Evolutionary conservation across 371 early-diverging fungal species (phyloP).

Genomic region (Coemansia sp.): DNA sequence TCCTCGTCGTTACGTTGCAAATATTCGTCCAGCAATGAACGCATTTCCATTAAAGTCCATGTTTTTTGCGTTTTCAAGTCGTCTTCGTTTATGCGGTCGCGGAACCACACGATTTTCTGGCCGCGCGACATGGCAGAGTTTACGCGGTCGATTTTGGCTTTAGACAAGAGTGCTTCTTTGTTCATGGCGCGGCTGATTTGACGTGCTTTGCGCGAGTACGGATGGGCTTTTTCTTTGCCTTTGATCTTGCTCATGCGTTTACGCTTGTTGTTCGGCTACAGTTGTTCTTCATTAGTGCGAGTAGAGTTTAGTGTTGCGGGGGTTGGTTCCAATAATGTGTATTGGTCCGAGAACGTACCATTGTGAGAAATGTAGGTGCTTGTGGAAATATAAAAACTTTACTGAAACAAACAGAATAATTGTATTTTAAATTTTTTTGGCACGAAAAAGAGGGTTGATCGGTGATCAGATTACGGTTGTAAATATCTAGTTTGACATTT

Average conservation of each 20-base stretch:
- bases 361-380: too few relatives aligned
- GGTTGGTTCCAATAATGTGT: too few relatives aligned
- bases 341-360: too few relatives aligned
- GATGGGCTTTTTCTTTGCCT: conserved; percentile 62
- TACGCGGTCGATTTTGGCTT: conserved; percentile 45
- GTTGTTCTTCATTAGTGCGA: too few relatives aligned
- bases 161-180: conserved; percentile 50
- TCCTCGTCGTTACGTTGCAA: conserved; percentile 58
- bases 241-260: conserved; percentile 56
- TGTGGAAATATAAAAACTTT: too few relatives aligned
- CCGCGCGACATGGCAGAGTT: conserved; percentile 37
- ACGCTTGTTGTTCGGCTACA: conserved; percentile 63
- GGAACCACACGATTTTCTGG: conserved; percentile 59
- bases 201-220: conserved; percentile 63
- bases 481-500: too few relatives aligned
- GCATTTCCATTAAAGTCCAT: conserved; percentile 50
- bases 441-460: too few relatives aligned
- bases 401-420: too few relatives aligned
- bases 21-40: conserved; percentile 52
- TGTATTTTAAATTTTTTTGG: too few relatives aligned
- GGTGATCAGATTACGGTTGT: too few relatives aligned
- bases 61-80: conserved; percentile 18
- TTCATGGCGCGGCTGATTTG: conserved; percentile 59
- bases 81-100: conserved; percentile 51
- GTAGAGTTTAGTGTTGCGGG: too few relatives aligned